Evolutionary conservation across 2,329 filamentous ascomycete species (phyloP).

Genomic region (Xylaria sp.): DNA sequence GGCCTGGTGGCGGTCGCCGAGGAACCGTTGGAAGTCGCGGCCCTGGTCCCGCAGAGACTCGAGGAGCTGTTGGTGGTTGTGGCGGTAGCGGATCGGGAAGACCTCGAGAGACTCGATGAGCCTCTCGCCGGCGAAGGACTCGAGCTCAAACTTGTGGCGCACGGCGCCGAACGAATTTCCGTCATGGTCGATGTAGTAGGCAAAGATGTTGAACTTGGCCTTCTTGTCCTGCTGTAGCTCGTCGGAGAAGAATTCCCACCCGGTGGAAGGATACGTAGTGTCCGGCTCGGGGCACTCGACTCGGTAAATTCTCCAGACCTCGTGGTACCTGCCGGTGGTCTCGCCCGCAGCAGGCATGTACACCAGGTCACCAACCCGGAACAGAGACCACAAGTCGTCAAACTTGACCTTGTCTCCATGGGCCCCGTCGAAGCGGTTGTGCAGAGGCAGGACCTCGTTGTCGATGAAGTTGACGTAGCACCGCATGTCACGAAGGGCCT

Average conservation of each 20-base stretch:
- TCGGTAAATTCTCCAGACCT: slow-evolving; percentile 44
- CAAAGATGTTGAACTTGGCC: slow-evolving; percentile 40
- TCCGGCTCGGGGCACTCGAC: slow-evolving; percentile 37
- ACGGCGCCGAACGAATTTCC: slow-evolving; percentile 44
- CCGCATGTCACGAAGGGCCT: slow-evolving; percentile 45
- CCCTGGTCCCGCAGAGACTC: slow-evolving; percentile 39
- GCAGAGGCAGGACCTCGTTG: slow-evolving; percentile 44
- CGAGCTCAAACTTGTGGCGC: slow-evolving; percentile 41
- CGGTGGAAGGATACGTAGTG: slow-evolving; percentile 32
- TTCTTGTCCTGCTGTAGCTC: slow-evolving; percentile 37
- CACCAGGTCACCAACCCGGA: slow-evolving; percentile 44
- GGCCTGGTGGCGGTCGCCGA: slow-evolving; percentile 42
- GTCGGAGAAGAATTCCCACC: slow-evolving; percentile 42
- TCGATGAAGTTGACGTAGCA: slow-evolving; percentile 50
- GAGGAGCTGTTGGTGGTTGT: slow-evolving; percentile 41
- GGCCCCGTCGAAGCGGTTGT: slow-evolving; percentile 33
- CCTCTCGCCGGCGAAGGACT: slow-evolving; percentile 42
- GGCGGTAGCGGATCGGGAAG: slow-evolving; percentile 44
- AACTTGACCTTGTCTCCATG: slow-evolving; percentile 40
- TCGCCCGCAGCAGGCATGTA: slow-evolving; percentile 43
- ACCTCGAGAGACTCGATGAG: slow-evolving; percentile 42
- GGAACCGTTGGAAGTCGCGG: slow-evolving; percentile 37
- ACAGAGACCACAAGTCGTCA: slow-evolving; percentile 48
- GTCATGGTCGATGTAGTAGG: slow-evolving; percentile 48
- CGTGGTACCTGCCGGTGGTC: slow-evolving; percentile 42